Conservation (phyloP, 352 stramenopile genomes). For the Halophytophthora batemanensis region DNA sequence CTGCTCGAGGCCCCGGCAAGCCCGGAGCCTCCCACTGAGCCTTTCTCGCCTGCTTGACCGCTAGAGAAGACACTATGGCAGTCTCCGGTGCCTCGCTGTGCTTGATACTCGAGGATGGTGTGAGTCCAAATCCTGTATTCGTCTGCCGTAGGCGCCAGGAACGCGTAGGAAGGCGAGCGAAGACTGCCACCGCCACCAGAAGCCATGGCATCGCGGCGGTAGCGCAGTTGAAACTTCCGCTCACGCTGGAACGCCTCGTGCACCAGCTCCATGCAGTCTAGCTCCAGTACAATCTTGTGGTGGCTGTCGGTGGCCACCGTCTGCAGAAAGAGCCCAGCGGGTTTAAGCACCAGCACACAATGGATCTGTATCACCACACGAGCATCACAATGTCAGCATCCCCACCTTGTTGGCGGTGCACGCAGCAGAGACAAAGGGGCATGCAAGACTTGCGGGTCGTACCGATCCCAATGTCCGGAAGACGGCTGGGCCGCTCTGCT, state of each 20-base stretch:
- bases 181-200: slow-evolving; percentile 5
- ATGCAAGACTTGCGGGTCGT: slow-evolving; percentile 1
- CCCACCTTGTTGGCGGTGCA: not conserved
- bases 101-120: slow-evolving; percentile 25
- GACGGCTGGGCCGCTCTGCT: slow-evolving; percentile 15
- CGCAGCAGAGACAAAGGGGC: not conserved
- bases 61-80: too few species aligned
- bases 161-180: slow-evolving; percentile 29
- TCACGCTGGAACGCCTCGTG: slow-evolving; percentile 28
- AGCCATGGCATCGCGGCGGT: slow-evolving; percentile 1
- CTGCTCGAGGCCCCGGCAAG: too few species aligned
- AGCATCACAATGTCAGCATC: slow-evolving; percentile 16
- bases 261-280: slow-evolving; percentile 37
- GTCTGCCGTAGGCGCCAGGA: slow-evolving; percentile 25
- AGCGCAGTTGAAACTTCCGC: slow-evolving; percentile 40
- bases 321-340: slow-evolving; percentile 31
- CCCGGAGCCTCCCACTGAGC: too few species aligned
- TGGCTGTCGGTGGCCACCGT: slow-evolving; percentile 35
- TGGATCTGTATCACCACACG: slow-evolving; percentile 31
- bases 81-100: not conserved
- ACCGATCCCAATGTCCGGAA: slow-evolving; percentile 53
- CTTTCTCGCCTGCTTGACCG: too few species aligned
- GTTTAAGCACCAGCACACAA: slow-evolving; percentile 40
- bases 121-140: slow-evolving; percentile 37
- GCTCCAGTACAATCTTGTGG: slow-evolving; percentile 29